Base-by-base conservation (phyloP, 768 basidiomycete species). In the Tephrocybe rancida region DNA sequence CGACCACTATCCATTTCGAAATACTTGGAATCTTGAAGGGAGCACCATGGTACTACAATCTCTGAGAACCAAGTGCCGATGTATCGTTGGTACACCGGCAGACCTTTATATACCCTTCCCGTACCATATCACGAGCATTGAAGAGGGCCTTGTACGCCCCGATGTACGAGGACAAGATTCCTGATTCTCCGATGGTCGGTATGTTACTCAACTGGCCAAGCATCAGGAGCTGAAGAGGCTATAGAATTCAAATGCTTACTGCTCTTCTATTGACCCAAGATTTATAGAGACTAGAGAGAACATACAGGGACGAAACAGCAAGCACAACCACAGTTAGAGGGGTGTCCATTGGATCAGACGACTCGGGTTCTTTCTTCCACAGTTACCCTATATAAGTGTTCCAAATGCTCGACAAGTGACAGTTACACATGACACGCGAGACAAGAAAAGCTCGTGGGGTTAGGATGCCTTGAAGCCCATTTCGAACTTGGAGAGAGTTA, bases 1-100 rank as follows among this genome's bases (percentile, higher is more conserved):
- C 63, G 6, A 84, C 62, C 22, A 81, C 70, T 6, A 71, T 48
- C 81, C 81, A 83, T 54, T 66, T 64, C 42, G 76, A 68, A 22
- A 75, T 60, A 50, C 67, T 64, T 1, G 80, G 68, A 3, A 82
- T 68, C 58, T 72, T 76, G 65, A 80, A 83, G 0, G 61, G 54
- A 8, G 48, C 29, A 25, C 61, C 61, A 18, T 41, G 48, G 34
- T 66, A 62, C 57, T 55, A 16, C 4, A 37, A 4, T 16, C n/a
- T n/a, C n/a, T n/a, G n/a, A n/a, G n/a, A 37, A 16, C n/a, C 16
- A 16, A 13, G 4, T 37, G 35, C 4, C 14, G 35, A 37, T 37
- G n/a, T 37, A 13, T 37, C 29, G 29, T 5, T 30, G 13, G 19
- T 22, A 32, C 2, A 46, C 2, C 16, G 32, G 19, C 35, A 10